Evolutionary conservation across 2,329 filamentous ascomycete species (phyloP).

Genomic region (Cercospora brassicicola): DNA sequence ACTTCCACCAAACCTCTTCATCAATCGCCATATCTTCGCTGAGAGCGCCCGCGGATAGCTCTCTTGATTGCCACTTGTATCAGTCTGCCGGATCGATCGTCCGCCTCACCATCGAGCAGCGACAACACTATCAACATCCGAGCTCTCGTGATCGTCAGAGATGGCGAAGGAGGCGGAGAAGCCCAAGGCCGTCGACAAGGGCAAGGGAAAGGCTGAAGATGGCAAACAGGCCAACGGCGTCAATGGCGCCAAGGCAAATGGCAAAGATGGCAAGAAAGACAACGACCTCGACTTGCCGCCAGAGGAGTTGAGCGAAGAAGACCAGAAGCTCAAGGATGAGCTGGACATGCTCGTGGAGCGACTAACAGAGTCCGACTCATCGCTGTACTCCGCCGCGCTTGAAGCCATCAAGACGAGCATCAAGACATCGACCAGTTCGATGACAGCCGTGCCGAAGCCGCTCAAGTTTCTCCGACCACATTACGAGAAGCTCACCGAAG

Average conservation of each 20-base stretch:
- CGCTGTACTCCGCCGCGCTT: constrained; percentile 86
- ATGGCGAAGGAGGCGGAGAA: constrained; percentile 93
- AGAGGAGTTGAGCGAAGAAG: constrained; percentile 95
- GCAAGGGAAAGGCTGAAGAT: constrained; percentile 84
- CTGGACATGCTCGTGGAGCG: constrained; percentile 97
- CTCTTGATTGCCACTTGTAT: constrained; percentile 1
- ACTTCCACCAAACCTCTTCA: background rate
- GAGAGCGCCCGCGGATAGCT: constrained; percentile 3
- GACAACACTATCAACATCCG: background rate
- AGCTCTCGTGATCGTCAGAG: constrained; percentile 42
- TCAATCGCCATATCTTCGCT: constrained; percentile 5
- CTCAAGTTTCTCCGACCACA: constrained; percentile 97
- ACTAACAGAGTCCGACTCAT: constrained; percentile 81
- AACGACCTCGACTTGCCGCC: constrained; percentile 69
- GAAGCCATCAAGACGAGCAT: constrained; percentile 98
- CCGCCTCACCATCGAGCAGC: background rate
- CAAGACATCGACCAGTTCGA: constrained; percentile 98
- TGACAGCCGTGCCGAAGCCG: constrained; percentile 98
- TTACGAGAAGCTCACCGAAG: constrained; percentile 82
- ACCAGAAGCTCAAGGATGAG: constrained; percentile 96
- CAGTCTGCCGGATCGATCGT: background rate
- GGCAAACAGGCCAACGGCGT: constrained; percentile 60
- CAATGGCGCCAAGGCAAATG: constrained; percentile 54
- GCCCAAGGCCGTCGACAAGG: constrained; percentile 83
- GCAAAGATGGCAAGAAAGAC: constrained; percentile 69